Percentiles rank a stretch among this genome's conserved stretches.
These are phyloP conservation scores for Cryphonectria carpinicola DNA, from an alignment of 2,329 filamentous ascomycete species.

Conservation along the genomic window DNA sequence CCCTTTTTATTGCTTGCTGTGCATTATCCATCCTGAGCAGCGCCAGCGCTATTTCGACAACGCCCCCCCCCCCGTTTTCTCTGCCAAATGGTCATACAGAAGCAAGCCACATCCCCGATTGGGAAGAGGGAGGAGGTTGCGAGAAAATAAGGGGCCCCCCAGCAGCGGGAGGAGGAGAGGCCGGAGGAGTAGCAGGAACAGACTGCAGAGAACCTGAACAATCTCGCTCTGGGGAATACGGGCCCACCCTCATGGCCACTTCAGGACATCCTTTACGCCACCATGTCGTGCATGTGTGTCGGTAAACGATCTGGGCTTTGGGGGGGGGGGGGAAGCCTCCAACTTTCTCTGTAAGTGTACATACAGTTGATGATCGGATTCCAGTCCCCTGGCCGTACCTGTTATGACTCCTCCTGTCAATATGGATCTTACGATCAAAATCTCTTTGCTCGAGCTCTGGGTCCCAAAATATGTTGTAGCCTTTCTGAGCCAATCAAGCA, in stretches of 20 bases:
- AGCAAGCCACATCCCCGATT: conserved; percentile 22
- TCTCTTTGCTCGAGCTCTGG: not conserved
- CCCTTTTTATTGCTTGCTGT: conserved; percentile 12
- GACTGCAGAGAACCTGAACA: conserved; percentile 27
- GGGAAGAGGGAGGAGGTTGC: conserved; percentile 8
- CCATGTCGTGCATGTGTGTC: not conserved
- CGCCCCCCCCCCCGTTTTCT: conserved; percentile 5
- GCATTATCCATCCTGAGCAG: conserved; percentile 9
- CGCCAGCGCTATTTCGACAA: conserved; percentile 8
- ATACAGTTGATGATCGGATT: not conserved
- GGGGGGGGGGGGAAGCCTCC: not conserved
- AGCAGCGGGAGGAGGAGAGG: conserved; percentile 1
- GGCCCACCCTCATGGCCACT: conserved; percentile 14
- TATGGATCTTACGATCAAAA: not conserved
- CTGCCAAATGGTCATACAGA: conserved; percentile 6
- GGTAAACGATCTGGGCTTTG: not conserved
- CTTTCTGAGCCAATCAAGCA: not conserved
- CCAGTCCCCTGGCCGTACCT: not conserved
- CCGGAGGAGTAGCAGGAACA: conserved; percentile 3
- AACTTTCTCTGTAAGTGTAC: not conserved
- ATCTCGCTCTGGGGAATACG: conserved; percentile 19
- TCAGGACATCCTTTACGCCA: conserved; percentile 19
- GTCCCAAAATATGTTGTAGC: not conserved
- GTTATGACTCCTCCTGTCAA: not conserved
- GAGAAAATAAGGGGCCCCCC: conserved; percentile 10